Evolutionary conservation across 768 basidiomycete species (phyloP).

Genomic region (Dioszegia aurantiaca): DNA sequence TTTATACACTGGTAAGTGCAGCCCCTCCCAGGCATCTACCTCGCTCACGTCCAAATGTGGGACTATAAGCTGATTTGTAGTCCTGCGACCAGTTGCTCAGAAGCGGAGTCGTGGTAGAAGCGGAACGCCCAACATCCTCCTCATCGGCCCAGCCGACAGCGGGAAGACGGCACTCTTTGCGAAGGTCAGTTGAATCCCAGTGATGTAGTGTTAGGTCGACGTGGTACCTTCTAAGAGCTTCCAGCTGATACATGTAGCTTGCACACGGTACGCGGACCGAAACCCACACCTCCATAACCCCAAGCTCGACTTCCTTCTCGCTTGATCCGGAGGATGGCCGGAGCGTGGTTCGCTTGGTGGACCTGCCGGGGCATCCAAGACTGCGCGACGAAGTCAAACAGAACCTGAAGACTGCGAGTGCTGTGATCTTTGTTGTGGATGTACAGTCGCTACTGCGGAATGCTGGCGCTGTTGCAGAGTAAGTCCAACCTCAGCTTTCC

Average conservation of each 20-base stretch:
- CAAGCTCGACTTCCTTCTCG: constrained; percentile 35
- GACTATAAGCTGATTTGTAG: constrained; percentile 14
- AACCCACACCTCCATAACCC: constrained; percentile 43
- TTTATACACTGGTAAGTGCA: constrained; percentile 25
- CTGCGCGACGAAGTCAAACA: constrained; percentile 36
- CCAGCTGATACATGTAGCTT: constrained; percentile 29
- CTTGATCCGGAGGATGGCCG: constrained; percentile 17
- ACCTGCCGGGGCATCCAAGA: constrained; percentile 50
- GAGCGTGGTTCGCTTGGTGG: constrained; percentile 31
- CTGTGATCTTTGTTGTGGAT: constrained; percentile 48
- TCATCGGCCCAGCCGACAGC: constrained; percentile 42
- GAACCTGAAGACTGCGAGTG: constrained; percentile 29
- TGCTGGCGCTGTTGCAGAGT: constrained; percentile 45
- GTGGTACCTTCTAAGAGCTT: too few species aligned
- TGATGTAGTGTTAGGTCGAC: too few species aligned
- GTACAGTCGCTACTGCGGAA: constrained; percentile 40
- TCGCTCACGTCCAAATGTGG: background rate
- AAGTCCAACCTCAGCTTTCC: constrained; percentile 15
- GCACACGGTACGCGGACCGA: constrained; percentile 30
- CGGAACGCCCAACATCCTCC: constrained; percentile 33
- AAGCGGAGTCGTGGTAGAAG: constrained; percentile 17
- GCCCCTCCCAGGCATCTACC: background rate
- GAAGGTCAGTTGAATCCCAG: constrained; percentile 26
- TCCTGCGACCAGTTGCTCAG: constrained; percentile 15
- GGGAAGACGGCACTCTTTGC: constrained; percentile 50